Base-by-base conservation (phyloP, 805 yeast genomes). In the Schizosaccharomyces lindneri region DNA sequence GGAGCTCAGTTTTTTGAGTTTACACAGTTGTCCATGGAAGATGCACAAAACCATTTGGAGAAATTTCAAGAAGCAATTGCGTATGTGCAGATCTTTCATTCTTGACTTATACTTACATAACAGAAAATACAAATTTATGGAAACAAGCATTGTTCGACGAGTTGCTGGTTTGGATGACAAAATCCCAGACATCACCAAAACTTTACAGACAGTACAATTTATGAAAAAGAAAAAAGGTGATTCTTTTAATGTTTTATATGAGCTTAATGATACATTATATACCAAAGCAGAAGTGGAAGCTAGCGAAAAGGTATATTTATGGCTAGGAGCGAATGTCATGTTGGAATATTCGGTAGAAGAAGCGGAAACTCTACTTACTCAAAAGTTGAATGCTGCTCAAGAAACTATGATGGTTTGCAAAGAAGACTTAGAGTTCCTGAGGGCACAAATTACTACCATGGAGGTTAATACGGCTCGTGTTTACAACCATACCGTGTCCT, bases 321-420 rank as follows among this genome's bases (percentile, higher is more conserved):
- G 98, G 98, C 77, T 93, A n/a, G 98, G 98, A 11, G 98, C 98
- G 0, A 95, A 88, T 67, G 89, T 90, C 7, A 90, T 93, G 97
- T 76, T 93, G 68, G 97, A 93, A 70, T 93, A 90, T 68, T 89
- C 95, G 15, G 74, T 87, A 31, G 85, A 79, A 48, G 98, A 93
- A 70, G 98, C 98, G 1, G 78, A 82, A 59, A 82, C 76, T 43
- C 75, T 93, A 66, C 74, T 93, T 62, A 68, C 74, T 13, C 76
- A 76, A 48, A 81, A 90, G 70, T 76, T 89, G 64, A 70, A 71
- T 15, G 79, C 79, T 43, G 88, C 95, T 17, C 73, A 78, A 66
- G 74, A 77, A 48, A 83, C 79, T 65, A 76, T 81, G 66, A 70
- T 73, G 29, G 74, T 77, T 55, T 84, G 94, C 46, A 81, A 85